Evolutionary conservation across 345 rosid species (phyloP), one percentile per base, ranked within the genome.

Genomic region (Theobroma cacao): DNA sequence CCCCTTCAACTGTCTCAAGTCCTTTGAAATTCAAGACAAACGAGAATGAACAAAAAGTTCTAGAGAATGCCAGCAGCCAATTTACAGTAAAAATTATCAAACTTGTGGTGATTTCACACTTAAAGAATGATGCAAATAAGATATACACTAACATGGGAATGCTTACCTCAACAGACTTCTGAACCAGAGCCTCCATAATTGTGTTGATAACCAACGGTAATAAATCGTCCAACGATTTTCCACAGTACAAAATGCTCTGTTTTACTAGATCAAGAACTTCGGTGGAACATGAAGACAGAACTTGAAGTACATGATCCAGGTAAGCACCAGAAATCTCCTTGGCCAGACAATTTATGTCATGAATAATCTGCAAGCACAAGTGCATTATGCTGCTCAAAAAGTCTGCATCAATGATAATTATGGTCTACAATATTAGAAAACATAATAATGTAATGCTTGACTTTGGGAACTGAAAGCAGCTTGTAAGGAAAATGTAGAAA

Each of bases 101-200:
- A 77, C 65, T 68, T 38, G 60, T 15, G 2, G 45, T 6, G 5
- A n/a, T 40, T 17, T 77, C 33, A 40, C 10, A 67, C 17, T 20
- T 47, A 55, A 60, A 58, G 48, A 47, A 43, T n/a, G 22, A 48
- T 12, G 33, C 63, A 45, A 53, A 69, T 11, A 55, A 72, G 17
- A 18, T 10, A 74, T 30, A 55, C 38, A 36, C 59, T 41, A n/a
- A 52, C 34, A 74, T 56, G 34, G 55, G 72, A 79, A 73, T 53
- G 77, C 80, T 85, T 85, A 96, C 99, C 98, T 92, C 98, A 76
- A 90, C 94, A 79, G 98, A 90, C 84, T 89, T 93, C 55, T 94
- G 94, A 66, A 93, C 95, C 31, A 96, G 82, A 41, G 90, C 86
- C 61, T 90, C 94, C 59, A 86, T 80, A 68, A 96, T 87, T 64